Base-by-base conservation (phyloP, 2,329 filamentous ascomycete species). In the Trichoderma atrobrunneum region DNA sequence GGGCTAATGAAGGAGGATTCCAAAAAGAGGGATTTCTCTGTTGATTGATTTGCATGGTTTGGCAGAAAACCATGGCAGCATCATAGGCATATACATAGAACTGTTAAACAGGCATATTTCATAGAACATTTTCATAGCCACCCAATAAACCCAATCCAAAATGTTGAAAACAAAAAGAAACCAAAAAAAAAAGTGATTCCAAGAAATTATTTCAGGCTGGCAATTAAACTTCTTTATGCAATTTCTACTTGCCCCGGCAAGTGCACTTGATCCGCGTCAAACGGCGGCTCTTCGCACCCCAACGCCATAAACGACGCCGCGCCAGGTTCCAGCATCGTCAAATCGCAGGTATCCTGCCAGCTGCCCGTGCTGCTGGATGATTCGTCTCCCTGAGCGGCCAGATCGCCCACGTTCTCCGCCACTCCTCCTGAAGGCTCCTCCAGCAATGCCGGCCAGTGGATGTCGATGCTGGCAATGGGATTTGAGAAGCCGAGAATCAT, bases 211-310 rank as follows among this genome's bases (percentile, higher is more conserved):
- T 48, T 12, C 34, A 28, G 16, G 10, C 16, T 12, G 12, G 24
- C 54, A 57, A 57, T 43, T 24, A 54, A 54, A 54, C 10, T 21
- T 21, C 24, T 48, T 48, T 48, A 71, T 48, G 61, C 48, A 59
- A 71, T 71, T 10, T 71, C 69, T 24, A 71, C 69, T 43, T 71
- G 69, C 28, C 60, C 69, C 7, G 69, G 16, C n/a, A 71, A 48
- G 30, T 71, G 69, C 51, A 71, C 61, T 32, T 71, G 69, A 16
- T 71, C 69, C 12, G 67, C 39, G n/a, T 71, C 69, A 65, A 71
- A 71, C 21, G 69, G 30, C 32, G 57, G 10, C 11, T 71, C 69
- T 3, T 71, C 69, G n/a, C 69, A 71, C 14, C 24, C 12, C 12
- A 71, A 26, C 24, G 43, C 36, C 69, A 71, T 59, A 16, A 56